Percentiles rank a stretch among this genome's conserved stretches.
Conservation (phyloP, 2,329 filamentous ascomycete genomes). For the Botrytis squamosa region DNA sequence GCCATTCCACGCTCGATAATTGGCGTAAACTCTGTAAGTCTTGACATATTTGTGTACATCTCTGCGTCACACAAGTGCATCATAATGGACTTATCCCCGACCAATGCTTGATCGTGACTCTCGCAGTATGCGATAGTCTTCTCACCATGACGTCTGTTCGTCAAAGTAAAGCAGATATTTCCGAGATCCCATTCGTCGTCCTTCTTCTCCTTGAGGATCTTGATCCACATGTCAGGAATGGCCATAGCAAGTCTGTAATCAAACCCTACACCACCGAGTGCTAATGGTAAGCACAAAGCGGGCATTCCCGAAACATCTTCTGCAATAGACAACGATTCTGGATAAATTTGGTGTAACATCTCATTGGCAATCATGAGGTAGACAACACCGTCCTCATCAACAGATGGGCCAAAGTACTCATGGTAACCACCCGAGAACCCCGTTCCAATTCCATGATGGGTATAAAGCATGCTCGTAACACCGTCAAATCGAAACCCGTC, state of each 20-base stretch:
- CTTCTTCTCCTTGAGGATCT: constrained; percentile 89
- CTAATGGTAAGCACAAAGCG: constrained; percentile 82
- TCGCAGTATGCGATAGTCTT: constrained; percentile 98
- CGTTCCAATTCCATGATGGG: constrained; percentile 95
- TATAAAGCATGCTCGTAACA: constrained; percentile 97
- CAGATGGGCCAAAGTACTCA: constrained; percentile 87
- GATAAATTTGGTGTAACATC: constrained; percentile 88
- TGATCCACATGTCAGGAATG: constrained; percentile 98
- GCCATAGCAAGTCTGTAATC: constrained; percentile 98
- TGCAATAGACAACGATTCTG: constrained; percentile 84
- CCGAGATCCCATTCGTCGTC: constrained; percentile 87
- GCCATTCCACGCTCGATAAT: constrained; percentile 88
- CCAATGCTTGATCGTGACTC: constrained; percentile 94
- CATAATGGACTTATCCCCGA: constrained; percentile 94
- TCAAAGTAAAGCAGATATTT: constrained; percentile 80
- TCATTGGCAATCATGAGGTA: constrained; percentile 98
- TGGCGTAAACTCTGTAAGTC: constrained; percentile 76
- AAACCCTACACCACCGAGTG: constrained; percentile 88
- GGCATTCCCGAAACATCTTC: constrained; percentile 99
- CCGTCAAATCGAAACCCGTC: constrained; percentile 98
- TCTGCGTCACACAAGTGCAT: constrained; percentile 98
- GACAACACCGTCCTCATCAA: constrained; percentile 90
- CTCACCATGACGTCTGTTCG: constrained; percentile 90
- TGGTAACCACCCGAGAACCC: constrained; percentile 98
- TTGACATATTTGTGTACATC: constrained; percentile 97